Evolutionary conservation across 441 rosid species (phyloP).

Genomic region (Pelargonium fulgidum): DNA sequence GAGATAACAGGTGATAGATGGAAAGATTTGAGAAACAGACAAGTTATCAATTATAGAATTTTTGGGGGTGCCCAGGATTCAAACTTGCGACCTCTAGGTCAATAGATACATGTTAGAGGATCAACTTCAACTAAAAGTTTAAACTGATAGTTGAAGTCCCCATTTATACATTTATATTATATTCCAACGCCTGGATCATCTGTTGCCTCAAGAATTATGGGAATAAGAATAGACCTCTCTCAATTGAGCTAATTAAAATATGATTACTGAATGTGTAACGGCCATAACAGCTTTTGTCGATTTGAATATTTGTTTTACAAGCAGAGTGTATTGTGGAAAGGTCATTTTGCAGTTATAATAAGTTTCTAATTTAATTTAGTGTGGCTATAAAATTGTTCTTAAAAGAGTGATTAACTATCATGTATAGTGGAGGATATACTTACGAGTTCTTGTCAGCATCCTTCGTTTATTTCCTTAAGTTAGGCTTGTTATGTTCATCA

Average conservation of each 20-base stretch:
- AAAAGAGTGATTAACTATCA: background rate
- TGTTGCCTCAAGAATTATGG: background rate
- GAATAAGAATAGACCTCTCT: background rate
- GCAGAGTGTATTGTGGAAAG: background rate
- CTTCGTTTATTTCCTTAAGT: background rate
- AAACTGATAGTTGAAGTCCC: too few relatives aligned
- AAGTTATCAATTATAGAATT: too few relatives aligned
- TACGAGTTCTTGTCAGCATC: background rate
- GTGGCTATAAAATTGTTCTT: background rate
- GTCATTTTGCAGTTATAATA: too few relatives aligned
- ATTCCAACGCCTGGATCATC: too few relatives aligned
- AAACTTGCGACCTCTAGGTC: too few relatives aligned
- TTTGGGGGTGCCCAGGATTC: too few relatives aligned
- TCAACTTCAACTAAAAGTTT: too few relatives aligned
- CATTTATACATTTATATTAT: too few relatives aligned
- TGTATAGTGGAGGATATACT: background rate
- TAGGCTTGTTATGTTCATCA: background rate
- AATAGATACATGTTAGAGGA: too few relatives aligned
- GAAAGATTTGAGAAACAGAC: too few relatives aligned
- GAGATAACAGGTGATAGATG: too few relatives aligned
- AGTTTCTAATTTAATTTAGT: background rate
- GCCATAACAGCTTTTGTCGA: background rate
- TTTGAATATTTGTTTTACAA: background rate
- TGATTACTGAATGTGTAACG: background rate
- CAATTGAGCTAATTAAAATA: background rate